Evolutionary conservation across 495 filamentous ascomycete genomes (phyloP), one percentile per base, ranked within the genome.

Genomic region (Penicillium simplicissimum): DNA sequence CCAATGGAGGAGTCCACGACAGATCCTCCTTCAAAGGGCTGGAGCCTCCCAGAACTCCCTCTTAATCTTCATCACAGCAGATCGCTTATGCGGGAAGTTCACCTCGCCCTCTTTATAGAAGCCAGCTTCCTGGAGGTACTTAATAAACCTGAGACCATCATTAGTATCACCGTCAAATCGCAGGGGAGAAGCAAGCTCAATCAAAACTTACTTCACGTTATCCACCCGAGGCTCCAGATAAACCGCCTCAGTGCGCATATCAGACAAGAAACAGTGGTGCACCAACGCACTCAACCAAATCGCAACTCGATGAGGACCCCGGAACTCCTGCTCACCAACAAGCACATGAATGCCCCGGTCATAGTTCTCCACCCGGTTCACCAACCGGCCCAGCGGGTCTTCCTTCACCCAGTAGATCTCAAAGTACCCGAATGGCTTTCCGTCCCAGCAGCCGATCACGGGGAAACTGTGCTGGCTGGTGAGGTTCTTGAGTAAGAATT

Each of bases 391-490:
- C 23, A 98, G 70, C 2, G 76, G 74, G 69, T 98, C 96, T 71
- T 98, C 95, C 66, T 96, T 96, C 2, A 95, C 93, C 96, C 96
- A 98, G 77, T 98, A 98, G 40, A 98, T 84, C 78, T 98, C 96
- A 69, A 98, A 96, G 67, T 96, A 98, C 0, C 95, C 95, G 74
- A 98, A 98, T 0, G 95, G 95, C 59, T 93, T 89, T 3, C 91
- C 93, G 63, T 96, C 91, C 93, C 93, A 98, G 77, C 90, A 87
- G 34, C 91, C 95, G 64, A 98, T 94, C 2, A 88, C 90, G 0
- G 95, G 96, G 76, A 97, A 97, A 52, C 85, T 91, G 73, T 97
- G 89, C 10, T 79, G 80, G 33, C 79, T 84, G 11, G 80, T 81
- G 42, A 98, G 73, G 15, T 83, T 87, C 15, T 76, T 73, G 2